Conservation (phyloP, 2,329 filamentous ascomycete species). For the Stagonosporopsis tanaceti region DNA sequence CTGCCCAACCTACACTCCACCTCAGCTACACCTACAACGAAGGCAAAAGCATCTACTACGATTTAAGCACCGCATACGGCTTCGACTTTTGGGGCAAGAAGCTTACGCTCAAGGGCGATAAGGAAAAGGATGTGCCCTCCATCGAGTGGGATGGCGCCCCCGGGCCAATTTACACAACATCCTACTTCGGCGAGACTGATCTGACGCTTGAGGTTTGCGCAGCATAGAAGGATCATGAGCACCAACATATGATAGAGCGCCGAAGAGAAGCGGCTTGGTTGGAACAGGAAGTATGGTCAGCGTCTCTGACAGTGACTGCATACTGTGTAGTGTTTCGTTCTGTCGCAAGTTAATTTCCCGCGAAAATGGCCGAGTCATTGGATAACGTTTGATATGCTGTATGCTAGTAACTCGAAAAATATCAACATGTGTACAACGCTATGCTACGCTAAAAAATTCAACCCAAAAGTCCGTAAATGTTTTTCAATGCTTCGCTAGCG, state of each 20-base stretch:
- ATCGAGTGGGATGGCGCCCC: slow-evolving; percentile 29
- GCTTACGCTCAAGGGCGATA: slow-evolving; percentile 20
- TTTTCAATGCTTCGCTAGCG: neutral
- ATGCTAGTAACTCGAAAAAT: neutral
- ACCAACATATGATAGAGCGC: too few species aligned
- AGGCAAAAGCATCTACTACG: slow-evolving; percentile 33
- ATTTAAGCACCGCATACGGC: slow-evolving; percentile 28
- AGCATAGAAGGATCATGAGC: neutral
- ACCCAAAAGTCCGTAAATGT: slow-evolving; percentile 13
- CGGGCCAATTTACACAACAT: slow-evolving; percentile 18
- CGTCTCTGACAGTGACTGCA: too few species aligned
- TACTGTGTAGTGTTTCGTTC: too few species aligned
- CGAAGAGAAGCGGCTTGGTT: neutral
- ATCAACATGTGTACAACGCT: slow-evolving; percentile 1
- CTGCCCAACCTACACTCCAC: slow-evolving; percentile 27
- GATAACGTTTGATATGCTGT: too few species aligned
- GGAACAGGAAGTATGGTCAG: neutral
- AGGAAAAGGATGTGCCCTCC: slow-evolving; percentile 11
- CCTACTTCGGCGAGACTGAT: slow-evolving; percentile 27
- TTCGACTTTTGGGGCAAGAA: slow-evolving; percentile 33
- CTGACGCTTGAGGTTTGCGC: slow-evolving; percentile 22
- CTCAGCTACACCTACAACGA: slow-evolving; percentile 34
- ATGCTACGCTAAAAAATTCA: slow-evolving; percentile 6
- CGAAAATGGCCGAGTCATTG: neutral
- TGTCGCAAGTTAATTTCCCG: neutral